Conservation (phyloP, 176 grass and related monocot genomes). For the Eremochloa ophiuroides region DNA sequence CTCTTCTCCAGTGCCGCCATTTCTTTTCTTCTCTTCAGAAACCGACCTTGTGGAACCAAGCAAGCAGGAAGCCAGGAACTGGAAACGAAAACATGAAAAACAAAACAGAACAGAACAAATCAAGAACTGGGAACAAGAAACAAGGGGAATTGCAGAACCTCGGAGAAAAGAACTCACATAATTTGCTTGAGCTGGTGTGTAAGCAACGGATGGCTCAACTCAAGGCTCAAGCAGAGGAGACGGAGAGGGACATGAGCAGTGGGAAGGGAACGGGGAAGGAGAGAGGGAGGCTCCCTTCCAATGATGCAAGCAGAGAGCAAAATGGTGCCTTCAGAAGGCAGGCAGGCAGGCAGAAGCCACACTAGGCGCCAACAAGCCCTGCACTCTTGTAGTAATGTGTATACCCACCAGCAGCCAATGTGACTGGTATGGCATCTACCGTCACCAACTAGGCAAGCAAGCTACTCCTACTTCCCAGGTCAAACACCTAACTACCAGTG, state of each 20-base stretch:
- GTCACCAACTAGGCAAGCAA: background rate
- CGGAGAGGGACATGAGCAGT: background rate
- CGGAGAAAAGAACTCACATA: constrained; percentile 26
- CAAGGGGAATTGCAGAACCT: background rate
- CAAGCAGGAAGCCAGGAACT: constrained; percentile 31
- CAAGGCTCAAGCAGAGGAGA: background rate
- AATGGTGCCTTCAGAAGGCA: constrained; percentile 42
- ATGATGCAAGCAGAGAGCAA: constrained; percentile 36
- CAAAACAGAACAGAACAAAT: background rate
- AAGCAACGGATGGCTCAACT: background rate
- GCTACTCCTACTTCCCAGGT: constrained; percentile 4
- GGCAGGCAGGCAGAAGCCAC: constrained; percentile 9
- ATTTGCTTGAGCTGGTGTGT: no score
- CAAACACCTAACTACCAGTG: constrained; percentile 25
- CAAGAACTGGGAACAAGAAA: background rate
- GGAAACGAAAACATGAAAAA: background rate
- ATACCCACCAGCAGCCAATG: constrained; percentile 23
- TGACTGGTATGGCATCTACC: constrained; percentile 9
- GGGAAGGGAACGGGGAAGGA: background rate
- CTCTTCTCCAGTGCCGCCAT: constrained; percentile 46
- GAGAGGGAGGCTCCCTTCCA: constrained; percentile 1
- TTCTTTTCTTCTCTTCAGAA: constrained; percentile 29
- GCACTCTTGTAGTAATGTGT: background rate
- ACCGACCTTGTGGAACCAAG: background rate
- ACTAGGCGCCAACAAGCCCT: constrained; percentile 37